Evolutionary conservation across 371 early-diverging fungal genomes (phyloP).

Genomic region (Mortierella sp.): DNA sequence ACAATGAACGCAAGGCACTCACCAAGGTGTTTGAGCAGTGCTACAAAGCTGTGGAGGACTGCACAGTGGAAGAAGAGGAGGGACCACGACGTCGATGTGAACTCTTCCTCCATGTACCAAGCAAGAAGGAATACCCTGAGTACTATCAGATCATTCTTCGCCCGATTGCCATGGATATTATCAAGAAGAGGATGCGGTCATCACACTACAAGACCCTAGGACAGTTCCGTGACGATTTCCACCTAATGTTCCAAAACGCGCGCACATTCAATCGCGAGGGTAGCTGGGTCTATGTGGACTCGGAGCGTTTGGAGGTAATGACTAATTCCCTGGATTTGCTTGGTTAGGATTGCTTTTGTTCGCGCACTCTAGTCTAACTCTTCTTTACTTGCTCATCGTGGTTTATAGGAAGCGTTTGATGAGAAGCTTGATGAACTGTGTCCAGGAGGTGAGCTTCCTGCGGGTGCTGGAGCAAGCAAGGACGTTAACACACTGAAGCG

Average conservation of each 20-base stretch:
- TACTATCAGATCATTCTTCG: constrained; percentile 86
- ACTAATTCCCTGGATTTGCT: too few relatives aligned
- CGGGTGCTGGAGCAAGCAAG: constrained; percentile 14
- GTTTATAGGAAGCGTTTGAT: constrained; percentile 56
- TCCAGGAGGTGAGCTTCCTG: constrained; percentile 57
- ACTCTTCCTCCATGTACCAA: constrained; percentile 81
- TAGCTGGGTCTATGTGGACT: constrained; percentile 83
- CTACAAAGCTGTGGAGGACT: constrained; percentile 65
- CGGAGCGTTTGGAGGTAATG: constrained; percentile 64
- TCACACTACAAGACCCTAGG: constrained; percentile 61
- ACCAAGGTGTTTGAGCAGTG: constrained; percentile 61
- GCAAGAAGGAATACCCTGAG: constrained; percentile 80
- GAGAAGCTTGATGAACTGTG: constrained; percentile 55
- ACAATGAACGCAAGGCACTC: constrained; percentile 61
- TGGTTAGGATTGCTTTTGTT: neutral
- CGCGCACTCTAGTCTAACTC: neutral
- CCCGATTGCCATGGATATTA: constrained; percentile 85
- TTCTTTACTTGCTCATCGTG: neutral
- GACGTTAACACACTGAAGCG: constrained; percentile 45
- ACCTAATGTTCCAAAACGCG: constrained; percentile 85
- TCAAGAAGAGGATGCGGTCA: constrained; percentile 70
- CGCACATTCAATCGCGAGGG: constrained; percentile 82
- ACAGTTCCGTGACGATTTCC: constrained; percentile 70
- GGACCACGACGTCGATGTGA: constrained; percentile 67
- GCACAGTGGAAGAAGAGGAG: constrained; percentile 60